phyloP scores from a whole-genome alignment of 257 asterid species.

The Scutellaria baicalensis region DNA sequence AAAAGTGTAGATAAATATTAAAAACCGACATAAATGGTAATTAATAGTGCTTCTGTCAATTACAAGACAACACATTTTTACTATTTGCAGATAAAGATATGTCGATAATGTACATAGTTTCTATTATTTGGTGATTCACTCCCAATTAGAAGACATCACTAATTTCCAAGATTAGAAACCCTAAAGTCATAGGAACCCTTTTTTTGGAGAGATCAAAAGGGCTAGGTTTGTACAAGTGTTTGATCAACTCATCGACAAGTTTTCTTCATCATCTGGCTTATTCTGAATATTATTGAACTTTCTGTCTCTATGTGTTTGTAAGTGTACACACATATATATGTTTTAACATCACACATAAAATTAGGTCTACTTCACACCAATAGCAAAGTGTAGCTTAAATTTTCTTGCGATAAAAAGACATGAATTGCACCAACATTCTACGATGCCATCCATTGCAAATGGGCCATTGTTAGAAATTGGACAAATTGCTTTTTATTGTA shows the following conservation, averaged over 20 bases:
- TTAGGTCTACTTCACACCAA: background rate
- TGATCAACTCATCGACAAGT: background rate
- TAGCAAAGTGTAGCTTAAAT: conserved; percentile 18
- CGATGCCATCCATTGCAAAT: background rate
- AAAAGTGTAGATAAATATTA: too few species aligned
- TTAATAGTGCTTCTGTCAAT: too few species aligned
- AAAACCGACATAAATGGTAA: too few species aligned
- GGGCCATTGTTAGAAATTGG: conserved; percentile 1
- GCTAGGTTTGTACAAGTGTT: too few species aligned
- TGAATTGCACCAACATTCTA: conserved; percentile 6
- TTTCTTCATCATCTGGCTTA: background rate
- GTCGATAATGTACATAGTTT: too few species aligned
- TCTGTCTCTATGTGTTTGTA: background rate
- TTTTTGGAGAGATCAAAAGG: too few species aligned
- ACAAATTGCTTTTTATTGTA: background rate
- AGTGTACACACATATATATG: background rate
- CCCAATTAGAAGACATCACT: too few species aligned
- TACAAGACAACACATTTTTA: too few species aligned
- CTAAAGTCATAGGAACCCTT: too few species aligned
- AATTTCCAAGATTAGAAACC: too few species aligned
- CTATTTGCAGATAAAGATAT: too few species aligned
- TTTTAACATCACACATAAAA: conserved; percentile 2
- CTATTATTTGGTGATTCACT: too few species aligned
- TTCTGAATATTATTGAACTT: background rate
- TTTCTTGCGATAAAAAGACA: background rate